Conservation (phyloP, 2,329 filamentous ascomycete genomes). For the Fusarium pilosicola region DNA sequence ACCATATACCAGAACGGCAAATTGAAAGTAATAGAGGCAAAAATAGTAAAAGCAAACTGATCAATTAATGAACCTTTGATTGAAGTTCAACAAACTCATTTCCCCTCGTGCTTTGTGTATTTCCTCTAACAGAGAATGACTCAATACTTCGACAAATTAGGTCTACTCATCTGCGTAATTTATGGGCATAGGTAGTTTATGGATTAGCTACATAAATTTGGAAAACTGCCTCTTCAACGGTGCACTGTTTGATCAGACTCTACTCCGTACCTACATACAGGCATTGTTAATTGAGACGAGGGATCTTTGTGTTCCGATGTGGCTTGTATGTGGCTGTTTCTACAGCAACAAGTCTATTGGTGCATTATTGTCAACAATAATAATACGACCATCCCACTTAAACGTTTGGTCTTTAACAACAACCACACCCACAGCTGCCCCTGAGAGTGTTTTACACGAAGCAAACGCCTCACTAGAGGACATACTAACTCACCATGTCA, state of each 20-base stretch:
- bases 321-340: conserved; percentile 37
- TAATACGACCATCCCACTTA: conserved; percentile 13
- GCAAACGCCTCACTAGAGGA: conserved; percentile 27
- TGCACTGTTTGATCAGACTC: background rate
- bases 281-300: background rate
- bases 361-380: conserved; percentile 26
- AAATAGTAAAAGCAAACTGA: conserved; percentile 42
- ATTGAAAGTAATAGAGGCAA: conserved; percentile 44
- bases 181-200: too few relatives aligned
- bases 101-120: background rate
- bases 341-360: conserved; percentile 33
- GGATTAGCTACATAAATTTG: background rate
- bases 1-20: conserved; percentile 42
- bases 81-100: conserved; percentile 22
- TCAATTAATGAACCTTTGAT: conserved; percentile 37
- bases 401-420: conserved; percentile 15
- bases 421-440: conserved; percentile 19
- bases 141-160: background rate
- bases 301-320: background rate
- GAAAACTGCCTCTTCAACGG: too few relatives aligned
- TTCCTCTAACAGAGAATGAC: background rate
- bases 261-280: background rate
- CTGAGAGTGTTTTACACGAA: conserved; percentile 19
- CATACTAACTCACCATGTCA: conserved; percentile 56
- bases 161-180: background rate